Percentiles rank a stretch among this genome's conserved stretches.
Conservation (phyloP, 805 yeast species). For the Candida arabinofermentans region DNA sequence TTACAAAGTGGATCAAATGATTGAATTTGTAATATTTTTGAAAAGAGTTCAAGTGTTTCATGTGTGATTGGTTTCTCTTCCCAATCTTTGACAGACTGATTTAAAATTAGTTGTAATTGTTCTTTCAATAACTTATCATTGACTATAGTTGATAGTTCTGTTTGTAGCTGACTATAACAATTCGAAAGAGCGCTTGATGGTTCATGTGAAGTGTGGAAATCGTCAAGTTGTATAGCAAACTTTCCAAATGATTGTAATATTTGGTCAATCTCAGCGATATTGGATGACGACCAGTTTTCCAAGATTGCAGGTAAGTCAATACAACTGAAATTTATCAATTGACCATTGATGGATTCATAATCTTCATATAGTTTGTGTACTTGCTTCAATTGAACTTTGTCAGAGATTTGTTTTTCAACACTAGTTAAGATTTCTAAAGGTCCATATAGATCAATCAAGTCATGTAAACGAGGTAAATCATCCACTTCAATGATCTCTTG, state of each 20-base stretch:
- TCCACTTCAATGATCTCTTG: not conserved
- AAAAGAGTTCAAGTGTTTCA: conserved; percentile 1
- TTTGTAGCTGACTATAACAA: not conserved
- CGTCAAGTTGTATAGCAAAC: not conserved
- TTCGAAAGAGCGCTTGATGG: too few relatives aligned
- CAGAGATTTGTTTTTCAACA: conserved; percentile 10
- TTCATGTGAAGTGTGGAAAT: not conserved
- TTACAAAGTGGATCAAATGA: conserved; percentile 16
- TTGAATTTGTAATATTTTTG: conserved; percentile 28
- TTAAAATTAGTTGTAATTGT: not conserved
- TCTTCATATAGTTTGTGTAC: conserved; percentile 3
- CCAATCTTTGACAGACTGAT: conserved; percentile 2
- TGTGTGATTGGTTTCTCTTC: not conserved
- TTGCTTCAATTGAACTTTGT: conserved; percentile 8
- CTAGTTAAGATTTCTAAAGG: conserved; percentile 15
- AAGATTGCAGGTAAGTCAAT: not conserved
- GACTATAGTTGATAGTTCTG: not conserved
- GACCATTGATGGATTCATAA: not conserved
- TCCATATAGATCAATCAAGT: conserved; percentile 15
- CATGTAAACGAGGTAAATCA: not conserved
- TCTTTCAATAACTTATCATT: not conserved
- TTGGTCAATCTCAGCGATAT: not conserved
- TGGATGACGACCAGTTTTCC: not conserved
- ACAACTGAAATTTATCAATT: not conserved
- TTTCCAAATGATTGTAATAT: not conserved